Evolutionary conservation across 2,329 filamentous ascomycete species (phyloP), one percentile per base, ranked within the genome.

Genomic region (Botryotinia narcissicola): DNA sequence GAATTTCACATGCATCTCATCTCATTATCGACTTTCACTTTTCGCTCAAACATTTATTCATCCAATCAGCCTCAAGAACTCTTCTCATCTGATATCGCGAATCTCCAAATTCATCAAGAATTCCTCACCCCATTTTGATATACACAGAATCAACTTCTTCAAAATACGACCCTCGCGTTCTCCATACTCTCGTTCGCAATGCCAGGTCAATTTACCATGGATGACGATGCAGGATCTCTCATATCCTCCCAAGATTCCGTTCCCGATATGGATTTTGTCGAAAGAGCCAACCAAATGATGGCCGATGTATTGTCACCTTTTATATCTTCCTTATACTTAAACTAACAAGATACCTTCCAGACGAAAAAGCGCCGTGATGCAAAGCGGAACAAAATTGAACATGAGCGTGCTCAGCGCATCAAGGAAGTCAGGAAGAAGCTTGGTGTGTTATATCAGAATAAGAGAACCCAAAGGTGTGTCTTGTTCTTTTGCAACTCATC

Each of bases 351-450:
- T n/a, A 35, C 35, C 32, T 60, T 71, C 44, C 44, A 81, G 80
- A 72, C 71, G 32, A 78, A 77, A 35, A 79, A 74, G 64, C 76
- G 74, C 5, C 76, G 78, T 42, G 78, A 80, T 29, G 70, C 75
- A n/a, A 79, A 78, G 73, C 77, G 80, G 12, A 79, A 76, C 37
- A 69, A 71, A 35, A 77, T 81, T 44, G 77, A 80, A 51, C 70
- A 61, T 29, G 77, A 79, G 35, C 77, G 78, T 54, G 71, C 74
- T 25, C 76, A 77, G 59, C 75, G 74, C 35, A 74, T 77, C 46
- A 76, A 79, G 67, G 79, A 79, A 51, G 64, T 76, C n/a, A 72
- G 70, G 57, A 61, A 22, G 7, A 78, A 73, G 70, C 75, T 81
- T 71, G 75, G 78, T 62, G 64, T 69, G 48, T 42, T 78, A 22